Conservation (phyloP, 164 flowering plant species). For the Hamamelis virginiana region DNA sequence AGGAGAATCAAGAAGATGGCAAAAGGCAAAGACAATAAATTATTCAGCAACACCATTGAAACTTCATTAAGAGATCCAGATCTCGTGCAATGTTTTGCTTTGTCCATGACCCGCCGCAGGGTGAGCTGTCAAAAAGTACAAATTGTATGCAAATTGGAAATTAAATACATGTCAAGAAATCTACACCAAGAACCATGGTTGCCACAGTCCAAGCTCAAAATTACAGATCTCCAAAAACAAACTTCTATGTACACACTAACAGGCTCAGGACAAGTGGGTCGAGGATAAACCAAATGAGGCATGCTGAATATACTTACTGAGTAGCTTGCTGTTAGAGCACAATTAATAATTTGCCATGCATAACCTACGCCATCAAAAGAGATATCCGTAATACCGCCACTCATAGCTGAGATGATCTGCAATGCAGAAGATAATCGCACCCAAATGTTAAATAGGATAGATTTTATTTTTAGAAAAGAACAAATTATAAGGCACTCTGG, state of each 20-base stretch:
- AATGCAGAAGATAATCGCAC: slow-evolving; percentile 3
- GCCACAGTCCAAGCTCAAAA: neutral
- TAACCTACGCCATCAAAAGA: slow-evolving; percentile 68
- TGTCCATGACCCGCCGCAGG: slow-evolving; percentile 70
- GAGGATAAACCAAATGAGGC: neutral
- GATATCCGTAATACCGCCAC: slow-evolving; percentile 77
- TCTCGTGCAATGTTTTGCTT: slow-evolving; percentile 58
- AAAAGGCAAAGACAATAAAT: slow-evolving; percentile 65
- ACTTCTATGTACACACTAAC: neutral
- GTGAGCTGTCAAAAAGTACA: slow-evolving; percentile 54
- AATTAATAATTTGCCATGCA: slow-evolving; percentile 69
- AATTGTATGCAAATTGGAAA: neutral
- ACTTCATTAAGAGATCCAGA: slow-evolving; percentile 82
- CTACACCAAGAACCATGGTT: neutral
- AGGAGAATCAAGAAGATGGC: slow-evolving; percentile 53
- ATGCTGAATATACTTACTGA: slow-evolving; percentile 49
- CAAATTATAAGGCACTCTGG: neutral
- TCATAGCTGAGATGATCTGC: slow-evolving; percentile 78
- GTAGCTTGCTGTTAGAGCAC: slow-evolving; percentile 78
- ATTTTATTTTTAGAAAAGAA: neutral
- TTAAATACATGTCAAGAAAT: neutral
- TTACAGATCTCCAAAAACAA: slow-evolving; percentile 1
- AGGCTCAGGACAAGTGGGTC: neutral
- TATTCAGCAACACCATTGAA: slow-evolving; percentile 83
- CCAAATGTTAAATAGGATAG: neutral